A percentile compares a stretch with the other conserved stretches of the same genome.
Evolutionary conservation across 2,329 filamentous ascomycete species (phyloP).

Genomic region (Aureobasidium subglaciale): DNA sequence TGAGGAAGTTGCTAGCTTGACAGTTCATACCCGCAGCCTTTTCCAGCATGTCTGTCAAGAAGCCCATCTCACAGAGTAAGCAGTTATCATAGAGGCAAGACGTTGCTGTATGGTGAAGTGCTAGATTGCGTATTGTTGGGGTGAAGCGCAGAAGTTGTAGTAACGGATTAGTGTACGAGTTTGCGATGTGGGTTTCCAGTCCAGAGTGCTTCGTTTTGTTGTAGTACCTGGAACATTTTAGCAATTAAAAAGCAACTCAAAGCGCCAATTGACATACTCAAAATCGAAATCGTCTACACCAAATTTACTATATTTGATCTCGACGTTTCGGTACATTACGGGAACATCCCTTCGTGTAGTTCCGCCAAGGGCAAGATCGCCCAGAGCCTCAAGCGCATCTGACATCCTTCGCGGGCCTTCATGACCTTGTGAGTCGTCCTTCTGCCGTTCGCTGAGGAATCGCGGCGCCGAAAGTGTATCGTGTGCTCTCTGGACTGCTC

Average conservation of each 20-base stretch:
- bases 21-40: constrained; percentile 92
- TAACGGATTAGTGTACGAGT: constrained; percentile 90
- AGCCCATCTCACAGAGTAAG: constrained; percentile 88
- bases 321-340: constrained; percentile 83
- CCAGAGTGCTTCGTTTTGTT: constrained; percentile 90
- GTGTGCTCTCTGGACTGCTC: constrained; percentile 49
- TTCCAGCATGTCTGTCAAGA: constrained; percentile 94
- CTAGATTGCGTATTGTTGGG: constrained; percentile 77
- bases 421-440: constrained; percentile 52
- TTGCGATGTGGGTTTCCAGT: constrained; percentile 90
- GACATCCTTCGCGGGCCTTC: constrained; percentile 37
- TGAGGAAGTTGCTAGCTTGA: constrained; percentile 90
- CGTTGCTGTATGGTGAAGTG: constrained; percentile 80
- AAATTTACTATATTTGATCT: constrained; percentile 98
- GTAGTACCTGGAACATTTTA: constrained; percentile 62
- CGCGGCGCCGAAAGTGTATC: constrained; percentile 70
- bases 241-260: background rate
- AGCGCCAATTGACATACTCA: constrained; percentile 49
- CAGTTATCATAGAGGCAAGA: constrained; percentile 77
- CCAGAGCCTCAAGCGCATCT: constrained; percentile 59
- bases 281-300: constrained; percentile 99
- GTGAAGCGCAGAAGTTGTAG: constrained; percentile 90
- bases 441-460: constrained; percentile 86
- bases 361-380: constrained; percentile 61
- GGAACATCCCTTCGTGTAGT: constrained; percentile 75